phyloP scores from a whole-genome alignment of 2,329 filamentous ascomycete genomes.

The Colletotrichum liaoningense region DNA sequence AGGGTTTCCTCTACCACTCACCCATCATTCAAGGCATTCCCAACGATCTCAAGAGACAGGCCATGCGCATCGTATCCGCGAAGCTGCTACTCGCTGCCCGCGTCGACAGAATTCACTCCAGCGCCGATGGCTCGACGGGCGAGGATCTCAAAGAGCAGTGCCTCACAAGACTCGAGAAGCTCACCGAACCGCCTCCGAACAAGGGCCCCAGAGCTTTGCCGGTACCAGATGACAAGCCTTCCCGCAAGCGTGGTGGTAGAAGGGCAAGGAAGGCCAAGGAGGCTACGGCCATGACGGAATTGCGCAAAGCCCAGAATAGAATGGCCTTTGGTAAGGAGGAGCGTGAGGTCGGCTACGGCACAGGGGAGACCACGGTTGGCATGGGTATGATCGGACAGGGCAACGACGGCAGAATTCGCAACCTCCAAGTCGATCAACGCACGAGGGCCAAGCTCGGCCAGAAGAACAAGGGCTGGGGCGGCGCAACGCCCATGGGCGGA shows the following conservation, averaged over 20 bases:
- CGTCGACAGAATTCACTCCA: slow-evolving; percentile 86
- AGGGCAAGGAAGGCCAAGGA: slow-evolving; percentile 95
- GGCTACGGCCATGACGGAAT: slow-evolving; percentile 94
- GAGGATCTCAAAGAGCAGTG: slow-evolving; percentile 86
- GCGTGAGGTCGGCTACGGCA: slow-evolving; percentile 90
- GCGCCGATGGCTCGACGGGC: slow-evolving; percentile 84
- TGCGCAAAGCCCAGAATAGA: slow-evolving; percentile 95
- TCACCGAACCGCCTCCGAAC: slow-evolving; percentile 91
- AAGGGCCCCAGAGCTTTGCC: slow-evolving; percentile 88
- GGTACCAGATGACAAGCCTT: slow-evolving; percentile 94
- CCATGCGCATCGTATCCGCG: slow-evolving; percentile 92
- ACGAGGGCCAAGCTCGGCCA: slow-evolving; percentile 93
- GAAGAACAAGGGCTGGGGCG: slow-evolving; percentile 96
- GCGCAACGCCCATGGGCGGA: slow-evolving; percentile 71
- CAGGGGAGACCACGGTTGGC: slow-evolving; percentile 85
- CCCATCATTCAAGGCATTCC: slow-evolving; percentile 86
- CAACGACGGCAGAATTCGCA: slow-evolving; percentile 89
- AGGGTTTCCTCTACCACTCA: slow-evolving; percentile 94
- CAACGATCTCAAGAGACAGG: slow-evolving; percentile 89
- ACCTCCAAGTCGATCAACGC: slow-evolving; percentile 89
- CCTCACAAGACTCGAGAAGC: slow-evolving; percentile 87
- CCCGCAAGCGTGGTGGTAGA: slow-evolving; percentile 90
- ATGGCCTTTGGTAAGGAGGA: slow-evolving; percentile 98
- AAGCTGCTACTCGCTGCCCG: slow-evolving; percentile 95
- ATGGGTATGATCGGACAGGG: slow-evolving; percentile 95